phyloP scores from a whole-genome alignment of 2,329 filamentous ascomycete species.

The Pyrenochaeta sp. region DNA sequence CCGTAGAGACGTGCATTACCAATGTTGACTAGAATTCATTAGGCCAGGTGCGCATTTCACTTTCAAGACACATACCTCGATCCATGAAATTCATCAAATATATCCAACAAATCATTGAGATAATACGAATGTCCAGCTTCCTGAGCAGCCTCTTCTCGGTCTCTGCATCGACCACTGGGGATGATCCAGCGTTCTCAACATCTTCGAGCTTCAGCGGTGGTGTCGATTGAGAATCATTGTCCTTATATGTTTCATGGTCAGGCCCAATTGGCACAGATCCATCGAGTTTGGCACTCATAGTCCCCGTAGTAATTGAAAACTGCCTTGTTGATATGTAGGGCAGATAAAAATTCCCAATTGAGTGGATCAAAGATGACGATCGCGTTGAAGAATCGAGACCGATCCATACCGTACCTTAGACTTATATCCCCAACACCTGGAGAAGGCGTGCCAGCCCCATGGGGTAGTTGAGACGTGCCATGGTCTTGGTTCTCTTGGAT shows the following conservation, averaged over 20 bases:
- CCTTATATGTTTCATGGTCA: conserved; percentile 19
- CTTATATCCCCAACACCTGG: conserved; percentile 12
- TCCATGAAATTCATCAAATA: conserved; percentile 59
- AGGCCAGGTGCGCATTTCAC: not conserved
- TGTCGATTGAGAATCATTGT: conserved; percentile 17
- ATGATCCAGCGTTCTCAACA: conserved; percentile 13
- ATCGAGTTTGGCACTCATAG: conserved; percentile 5
- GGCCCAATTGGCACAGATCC: not conserved
- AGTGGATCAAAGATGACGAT: conserved; percentile 4
- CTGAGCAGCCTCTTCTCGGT: conserved; percentile 58
- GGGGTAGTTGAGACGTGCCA: conserved; percentile 22
- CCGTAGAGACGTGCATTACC: conserved; percentile 54
- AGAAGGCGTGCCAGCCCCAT: conserved; percentile 12
- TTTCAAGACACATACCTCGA: conserved; percentile 48
- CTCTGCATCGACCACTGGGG: conserved; percentile 49
- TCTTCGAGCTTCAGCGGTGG: conserved; percentile 22
- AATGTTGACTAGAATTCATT: conserved; percentile 22
- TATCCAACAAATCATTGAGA: conserved; percentile 64
- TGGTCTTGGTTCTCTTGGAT: conserved; percentile 16
- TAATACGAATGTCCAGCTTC: conserved; percentile 59
- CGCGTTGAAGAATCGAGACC: conserved; percentile 5
- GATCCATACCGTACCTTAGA: conserved; percentile 9
- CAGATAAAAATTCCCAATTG: not conserved
- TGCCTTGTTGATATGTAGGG: no score
- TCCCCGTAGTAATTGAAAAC: not conserved